A percentile compares a stretch with the other conserved stretches of the same genome.
Evolutionary conservation across 305 asterid genomes (phyloP).

Genomic region (Fraxinus platypoda): DNA sequence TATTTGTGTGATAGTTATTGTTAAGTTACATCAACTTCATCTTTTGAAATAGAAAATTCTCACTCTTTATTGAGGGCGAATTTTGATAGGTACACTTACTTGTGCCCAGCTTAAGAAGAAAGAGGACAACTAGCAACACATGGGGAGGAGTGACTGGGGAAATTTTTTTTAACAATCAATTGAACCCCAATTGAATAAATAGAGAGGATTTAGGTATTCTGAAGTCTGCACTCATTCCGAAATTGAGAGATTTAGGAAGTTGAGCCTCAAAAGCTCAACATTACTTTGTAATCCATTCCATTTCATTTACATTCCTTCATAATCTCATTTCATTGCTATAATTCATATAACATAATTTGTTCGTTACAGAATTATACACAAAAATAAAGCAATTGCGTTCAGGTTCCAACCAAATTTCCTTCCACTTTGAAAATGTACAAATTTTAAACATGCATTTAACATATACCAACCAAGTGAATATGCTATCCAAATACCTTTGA

Average conservation of each 20-base stretch:
- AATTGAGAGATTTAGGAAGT: not conserved
- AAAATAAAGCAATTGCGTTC: not conserved
- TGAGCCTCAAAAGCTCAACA: not conserved
- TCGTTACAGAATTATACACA: not conserved
- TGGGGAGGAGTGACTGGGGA: not conserved
- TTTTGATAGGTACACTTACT: not conserved
- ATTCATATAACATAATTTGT: not conserved
- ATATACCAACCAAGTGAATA: not conserved
- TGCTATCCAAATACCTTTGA: slow-evolving; percentile 3
- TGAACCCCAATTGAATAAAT: not conserved
- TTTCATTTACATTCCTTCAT: not conserved
- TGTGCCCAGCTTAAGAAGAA: not conserved
- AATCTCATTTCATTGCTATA: not conserved
- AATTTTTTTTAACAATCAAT: not conserved
- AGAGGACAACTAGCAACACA: not conserved
- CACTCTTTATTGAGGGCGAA: not conserved
- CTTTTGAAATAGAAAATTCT: not conserved
- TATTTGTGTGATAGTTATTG: not conserved
- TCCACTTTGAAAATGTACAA: not conserved
- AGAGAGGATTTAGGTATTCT: not conserved
- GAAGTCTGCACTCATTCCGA: not conserved
- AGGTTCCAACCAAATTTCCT: not conserved
- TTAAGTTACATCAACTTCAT: not conserved
- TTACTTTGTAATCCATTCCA: not conserved
- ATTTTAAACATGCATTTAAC: not conserved